Evolutionary conservation across 345 rosid species (phyloP), one percentile per base, ranked within the genome.

Genomic region (Carallia pectinifolia): DNA sequence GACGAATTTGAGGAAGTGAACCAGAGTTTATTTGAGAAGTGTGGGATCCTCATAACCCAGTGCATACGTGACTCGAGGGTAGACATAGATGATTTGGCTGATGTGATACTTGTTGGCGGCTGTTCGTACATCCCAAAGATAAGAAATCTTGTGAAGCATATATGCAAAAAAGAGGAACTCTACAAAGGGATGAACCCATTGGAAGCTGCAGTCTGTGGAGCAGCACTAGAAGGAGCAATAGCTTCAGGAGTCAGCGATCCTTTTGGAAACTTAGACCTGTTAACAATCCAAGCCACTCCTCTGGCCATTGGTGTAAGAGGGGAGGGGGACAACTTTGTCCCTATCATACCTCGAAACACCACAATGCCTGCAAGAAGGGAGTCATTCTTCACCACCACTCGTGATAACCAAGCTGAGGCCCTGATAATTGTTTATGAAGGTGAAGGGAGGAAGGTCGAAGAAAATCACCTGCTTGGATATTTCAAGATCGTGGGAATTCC

Each of bases 191-290:
- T 94, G 79, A 82, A 86, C 74, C 84, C 86, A 0, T 73, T 94
- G 33, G 95, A 94, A 84, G 95, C 88, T 67, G 93, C 93, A 4
- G 98, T 87, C 38, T 61, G 87, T 31, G 96, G 97, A 38, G 94
- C 93, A 2, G 97, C 98, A 5, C 75, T 94, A 50, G 95, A 91
- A 83, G 96, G 97, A 61, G 98, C 97, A 0, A 90, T 94, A 53
- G 85, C 96, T 23, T 94, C 96, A 18, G 98, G 97, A 33, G 77
- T 87, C 47, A 84, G 81, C 6, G 96, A 91, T 66, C 97, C 96
- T 10, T 88, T 91, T 27, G 96, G 98, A 7, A 84, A 76, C 71
- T 80, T 94, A 81, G 96, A 94, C 68, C 85, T 90, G 30, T 72
- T 94, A 63, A 94, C 97, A 8, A 94, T 94, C 70, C 97, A 91